Evolutionary conservation across 2,329 filamentous ascomycete genomes (phyloP).

Genomic region (Fusarium agapanthi): DNA sequence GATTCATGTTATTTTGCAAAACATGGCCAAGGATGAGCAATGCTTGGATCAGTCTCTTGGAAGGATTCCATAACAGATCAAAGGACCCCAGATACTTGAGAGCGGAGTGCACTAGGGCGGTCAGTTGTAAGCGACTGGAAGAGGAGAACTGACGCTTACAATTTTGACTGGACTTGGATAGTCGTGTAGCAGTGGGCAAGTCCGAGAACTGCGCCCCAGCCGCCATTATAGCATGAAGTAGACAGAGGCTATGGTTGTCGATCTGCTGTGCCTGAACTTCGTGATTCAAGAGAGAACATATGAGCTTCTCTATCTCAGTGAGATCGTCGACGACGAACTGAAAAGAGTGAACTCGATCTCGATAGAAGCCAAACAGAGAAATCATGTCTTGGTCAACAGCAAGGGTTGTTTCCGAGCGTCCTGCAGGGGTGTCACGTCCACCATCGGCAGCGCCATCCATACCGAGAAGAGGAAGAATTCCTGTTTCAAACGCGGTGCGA

Average conservation of each 20-base stretch:
- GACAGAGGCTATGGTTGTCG: slow-evolving; percentile 6
- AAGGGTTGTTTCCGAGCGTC: not conserved
- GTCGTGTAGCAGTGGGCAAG: not conserved
- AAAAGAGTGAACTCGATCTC: slow-evolving; percentile 21
- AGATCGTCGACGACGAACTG: slow-evolving; percentile 23
- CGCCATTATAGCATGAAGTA: slow-evolving; percentile 33
- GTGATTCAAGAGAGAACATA: slow-evolving; percentile 17
- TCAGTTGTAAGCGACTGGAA: not conserved
- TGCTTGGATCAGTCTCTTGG: slow-evolving; percentile 19
- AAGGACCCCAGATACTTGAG: slow-evolving; percentile 10
- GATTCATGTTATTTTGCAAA: slow-evolving; percentile 33
- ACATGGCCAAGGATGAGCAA: slow-evolving; percentile 30
- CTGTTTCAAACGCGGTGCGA: slow-evolving; percentile 21
- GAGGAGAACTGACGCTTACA: not conserved
- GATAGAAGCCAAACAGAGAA: slow-evolving; percentile 22
- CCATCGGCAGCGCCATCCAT: not conserved
- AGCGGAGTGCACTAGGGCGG: slow-evolving; percentile 1
- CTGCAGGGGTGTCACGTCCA: not conserved
- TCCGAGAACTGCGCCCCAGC: slow-evolving; percentile 35
- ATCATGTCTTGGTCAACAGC: slow-evolving; percentile 20
- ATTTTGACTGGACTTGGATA: slow-evolving; percentile 4
- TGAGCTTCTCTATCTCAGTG: slow-evolving; percentile 4
- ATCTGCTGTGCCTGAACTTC: not conserved
- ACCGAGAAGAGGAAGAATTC: slow-evolving; percentile 25
- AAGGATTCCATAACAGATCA: slow-evolving; percentile 23